Percentiles rank a stretch among this genome's conserved stretches.
Conservation (phyloP, 2,329 filamentous ascomycete genomes). For the Cytospora mali region DNA sequence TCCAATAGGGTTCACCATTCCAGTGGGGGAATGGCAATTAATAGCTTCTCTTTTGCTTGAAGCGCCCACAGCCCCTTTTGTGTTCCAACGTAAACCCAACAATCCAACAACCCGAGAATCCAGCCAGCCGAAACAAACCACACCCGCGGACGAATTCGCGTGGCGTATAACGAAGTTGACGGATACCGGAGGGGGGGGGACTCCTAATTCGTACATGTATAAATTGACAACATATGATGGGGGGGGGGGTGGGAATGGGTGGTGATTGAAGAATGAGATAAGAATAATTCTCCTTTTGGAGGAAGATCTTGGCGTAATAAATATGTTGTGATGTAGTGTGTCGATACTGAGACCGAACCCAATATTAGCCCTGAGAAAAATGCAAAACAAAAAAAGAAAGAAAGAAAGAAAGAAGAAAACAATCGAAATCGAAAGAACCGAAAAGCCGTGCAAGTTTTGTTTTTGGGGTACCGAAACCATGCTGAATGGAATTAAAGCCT, state of each 20-base stretch:
- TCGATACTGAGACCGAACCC: not conserved
- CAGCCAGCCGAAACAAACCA: not conserved
- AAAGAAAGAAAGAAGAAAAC: not conserved
- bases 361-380: not conserved
- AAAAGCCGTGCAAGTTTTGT: not conserved
- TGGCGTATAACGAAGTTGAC: not conserved
- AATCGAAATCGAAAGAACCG: not conserved
- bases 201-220: conserved; percentile 1
- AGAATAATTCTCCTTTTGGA: not conserved
- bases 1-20: not conserved
- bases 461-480: not conserved
- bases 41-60: not conserved
- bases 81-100: not conserved
- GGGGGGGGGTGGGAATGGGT: too few species aligned
- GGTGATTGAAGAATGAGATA: conserved; percentile 12
- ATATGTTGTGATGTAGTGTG: conserved; percentile 11
- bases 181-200: too few species aligned
- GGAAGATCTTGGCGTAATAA: conserved; percentile 5
- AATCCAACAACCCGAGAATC: not conserved
- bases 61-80: not conserved
- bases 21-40: not conserved
- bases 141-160: not conserved
- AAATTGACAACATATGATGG: too few species aligned
- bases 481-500: not conserved
- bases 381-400: not conserved